phyloP scores from a whole-genome alignment of 768 basidiomycete species.

The Amanita rubescens region DNA sequence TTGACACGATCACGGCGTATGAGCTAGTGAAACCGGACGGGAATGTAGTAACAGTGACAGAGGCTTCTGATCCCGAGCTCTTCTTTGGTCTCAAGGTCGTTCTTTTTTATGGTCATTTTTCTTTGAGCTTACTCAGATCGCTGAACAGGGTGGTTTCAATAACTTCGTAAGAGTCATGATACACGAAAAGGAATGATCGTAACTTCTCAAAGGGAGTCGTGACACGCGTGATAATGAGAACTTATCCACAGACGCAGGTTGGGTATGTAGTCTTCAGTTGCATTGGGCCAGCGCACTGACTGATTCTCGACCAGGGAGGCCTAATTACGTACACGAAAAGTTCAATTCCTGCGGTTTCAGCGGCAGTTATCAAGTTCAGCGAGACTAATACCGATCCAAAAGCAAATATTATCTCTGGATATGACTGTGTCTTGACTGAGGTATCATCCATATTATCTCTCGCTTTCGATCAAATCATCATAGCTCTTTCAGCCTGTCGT shows the following conservation, averaged over 20 bases:
- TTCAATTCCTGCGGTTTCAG: conserved; percentile 18
- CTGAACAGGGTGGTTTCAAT: conserved; percentile 47
- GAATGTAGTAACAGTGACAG: conserved; percentile 28
- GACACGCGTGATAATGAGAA: conserved; percentile 47
- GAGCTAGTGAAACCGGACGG: conserved; percentile 56
- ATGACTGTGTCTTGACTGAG: neutral
- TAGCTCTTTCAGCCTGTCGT: conserved; percentile 13
- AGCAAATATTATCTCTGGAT: conserved; percentile 19
- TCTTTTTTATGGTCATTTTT: neutral
- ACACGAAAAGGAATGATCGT: neutral
- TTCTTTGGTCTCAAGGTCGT: conserved; percentile 36
- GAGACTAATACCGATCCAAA: conserved; percentile 42
- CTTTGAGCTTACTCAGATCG: neutral
- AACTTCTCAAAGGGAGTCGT: conserved; percentile 40
- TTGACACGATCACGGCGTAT: conserved; percentile 45
- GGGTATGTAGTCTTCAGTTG: conserved; percentile 32
- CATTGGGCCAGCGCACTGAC: neutral
- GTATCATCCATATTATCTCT: neutral
- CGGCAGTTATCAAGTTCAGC: conserved; percentile 35
- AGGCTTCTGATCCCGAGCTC: conserved; percentile 26
- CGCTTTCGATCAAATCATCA: neutral
- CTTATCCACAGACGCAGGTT: conserved; percentile 49
- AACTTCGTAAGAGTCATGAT: conserved; percentile 35
- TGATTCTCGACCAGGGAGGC: conserved; percentile 35
- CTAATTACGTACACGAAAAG: conserved; percentile 25